Evolutionary conservation across 768 basidiomycete species (phyloP).

Genomic region (Leccinum rimulosum): DNA sequence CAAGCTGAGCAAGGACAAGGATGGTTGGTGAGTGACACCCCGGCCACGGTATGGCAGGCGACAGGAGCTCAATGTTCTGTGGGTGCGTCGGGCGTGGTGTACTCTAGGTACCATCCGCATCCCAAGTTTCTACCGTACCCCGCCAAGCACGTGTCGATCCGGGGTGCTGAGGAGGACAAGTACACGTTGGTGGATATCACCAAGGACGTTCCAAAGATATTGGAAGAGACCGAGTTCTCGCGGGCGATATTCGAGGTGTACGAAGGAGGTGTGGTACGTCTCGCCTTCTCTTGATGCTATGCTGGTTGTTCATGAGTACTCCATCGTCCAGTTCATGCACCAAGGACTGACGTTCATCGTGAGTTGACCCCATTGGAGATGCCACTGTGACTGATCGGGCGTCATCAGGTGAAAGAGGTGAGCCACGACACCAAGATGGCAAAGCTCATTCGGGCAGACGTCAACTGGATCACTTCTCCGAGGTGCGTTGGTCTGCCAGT

Average conservation of each 20-base stretch:
- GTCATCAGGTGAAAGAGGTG: constrained; percentile 67
- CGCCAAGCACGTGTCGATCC: constrained; percentile 66
- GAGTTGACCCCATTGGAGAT: constrained; percentile 17
- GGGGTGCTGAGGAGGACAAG: constrained; percentile 75
- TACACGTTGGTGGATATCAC: constrained; percentile 73
- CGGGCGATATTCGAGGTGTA: constrained; percentile 86
- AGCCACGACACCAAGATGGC: constrained; percentile 77
- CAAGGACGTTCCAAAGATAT: constrained; percentile 37
- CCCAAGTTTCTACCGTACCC: constrained; percentile 79
- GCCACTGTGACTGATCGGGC: constrained; percentile 1
- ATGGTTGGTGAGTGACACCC: constrained; percentile 63
- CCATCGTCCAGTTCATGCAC: constrained; percentile 67
- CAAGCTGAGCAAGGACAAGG: constrained; percentile 62
- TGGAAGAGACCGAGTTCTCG: constrained; percentile 84
- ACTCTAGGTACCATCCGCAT: constrained; percentile 74
- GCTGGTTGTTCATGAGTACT: constrained; percentile 1
- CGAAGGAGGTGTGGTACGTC: constrained; percentile 75
- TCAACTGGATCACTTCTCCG: constrained; percentile 80
- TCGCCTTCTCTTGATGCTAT: not conserved
- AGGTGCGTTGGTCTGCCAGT: constrained; percentile 37
- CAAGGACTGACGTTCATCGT: constrained; percentile 83
- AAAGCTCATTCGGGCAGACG: constrained; percentile 66
- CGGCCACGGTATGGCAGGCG: not conserved
- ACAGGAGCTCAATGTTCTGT: not conserved
- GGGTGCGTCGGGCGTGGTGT: not conserved